Percentiles rank a stretch among this genome's conserved stretches.
phyloP scores from a whole-genome alignment of 192 early-diverging fungal genomes.

The Coemansia guatemalensis region DNA sequence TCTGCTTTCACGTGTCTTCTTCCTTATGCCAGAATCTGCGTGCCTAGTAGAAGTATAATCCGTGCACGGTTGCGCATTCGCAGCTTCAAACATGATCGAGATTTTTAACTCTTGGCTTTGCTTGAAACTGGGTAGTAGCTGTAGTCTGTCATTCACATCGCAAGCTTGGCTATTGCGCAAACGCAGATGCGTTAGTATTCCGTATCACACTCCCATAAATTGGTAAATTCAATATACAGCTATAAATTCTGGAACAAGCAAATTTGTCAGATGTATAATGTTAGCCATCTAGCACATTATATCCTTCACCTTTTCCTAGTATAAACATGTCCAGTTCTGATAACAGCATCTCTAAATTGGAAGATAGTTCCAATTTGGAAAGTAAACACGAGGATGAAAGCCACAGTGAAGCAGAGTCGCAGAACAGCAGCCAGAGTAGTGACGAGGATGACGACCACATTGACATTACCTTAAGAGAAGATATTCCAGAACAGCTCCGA shows the following conservation, averaged over 20 bases:
- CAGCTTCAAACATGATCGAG: too few species aligned
- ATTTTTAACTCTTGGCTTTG: too few species aligned
- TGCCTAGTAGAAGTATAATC: background rate
- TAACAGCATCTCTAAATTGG: background rate
- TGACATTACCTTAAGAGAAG: slow-evolving; percentile 40
- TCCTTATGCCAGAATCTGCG: background rate
- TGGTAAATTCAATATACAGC: background rate
- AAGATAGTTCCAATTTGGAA: background rate
- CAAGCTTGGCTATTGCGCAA: too few species aligned
- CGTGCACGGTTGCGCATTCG: too few species aligned
- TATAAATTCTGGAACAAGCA: background rate
- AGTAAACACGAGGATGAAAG: background rate
- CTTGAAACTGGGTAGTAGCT: too few species aligned
- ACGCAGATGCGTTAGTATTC: background rate
- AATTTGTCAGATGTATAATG: background rate
- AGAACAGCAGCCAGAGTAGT: slow-evolving; percentile 13
- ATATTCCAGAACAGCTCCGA: slow-evolving; percentile 31
- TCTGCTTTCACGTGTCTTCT: background rate
- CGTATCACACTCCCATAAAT: background rate
- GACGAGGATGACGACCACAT: slow-evolving; percentile 15
- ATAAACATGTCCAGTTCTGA: background rate
- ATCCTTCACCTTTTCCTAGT: background rate
- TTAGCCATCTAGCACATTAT: background rate
- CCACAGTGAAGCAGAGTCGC: background rate
- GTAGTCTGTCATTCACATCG: too few species aligned